A percentile compares a stretch with the other conserved stretches of the same genome.
phyloP scores from a whole-genome alignment of 2,329 filamentous ascomycete genomes.

The Grosmannia serpens region DNA sequence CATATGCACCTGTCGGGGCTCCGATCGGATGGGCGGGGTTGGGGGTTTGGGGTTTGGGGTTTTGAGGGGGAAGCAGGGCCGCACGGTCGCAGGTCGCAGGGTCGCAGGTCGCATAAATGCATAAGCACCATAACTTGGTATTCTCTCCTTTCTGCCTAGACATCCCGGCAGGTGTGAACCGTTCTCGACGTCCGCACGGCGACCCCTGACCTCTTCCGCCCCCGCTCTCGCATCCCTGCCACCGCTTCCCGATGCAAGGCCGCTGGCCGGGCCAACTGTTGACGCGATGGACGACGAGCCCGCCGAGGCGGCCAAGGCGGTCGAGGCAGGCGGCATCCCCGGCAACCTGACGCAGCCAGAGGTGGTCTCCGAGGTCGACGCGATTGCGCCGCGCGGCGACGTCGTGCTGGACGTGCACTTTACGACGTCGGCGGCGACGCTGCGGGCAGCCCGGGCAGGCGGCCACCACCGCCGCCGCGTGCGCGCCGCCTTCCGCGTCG shows the following conservation, averaged over 20 bases:
- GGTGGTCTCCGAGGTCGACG: too few species aligned
- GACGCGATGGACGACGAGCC: constrained; percentile 15
- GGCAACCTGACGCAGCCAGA: too few species aligned
- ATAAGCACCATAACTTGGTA: too few species aligned
- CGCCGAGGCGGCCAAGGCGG: constrained; percentile 6
- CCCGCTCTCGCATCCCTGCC: not conserved
- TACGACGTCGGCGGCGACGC: constrained; percentile 41
- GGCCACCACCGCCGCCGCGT: constrained; percentile 6
- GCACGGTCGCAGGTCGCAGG: too few species aligned
- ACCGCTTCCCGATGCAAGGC: not conserved
- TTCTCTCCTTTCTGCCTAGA: too few species aligned
- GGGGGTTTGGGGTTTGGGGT: too few species aligned
- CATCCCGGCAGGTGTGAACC: too few species aligned
- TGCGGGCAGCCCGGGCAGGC: constrained; percentile 29
- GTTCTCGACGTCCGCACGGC: too few species aligned
- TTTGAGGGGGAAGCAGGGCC: too few species aligned
- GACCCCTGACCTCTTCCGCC: not conserved
- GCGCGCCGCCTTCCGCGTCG: constrained; percentile 47
- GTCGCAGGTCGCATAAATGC: too few species aligned
- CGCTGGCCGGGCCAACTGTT: not conserved
- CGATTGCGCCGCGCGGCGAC: constrained; percentile 48
- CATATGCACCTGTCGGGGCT: not conserved
- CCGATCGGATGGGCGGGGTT: not conserved
- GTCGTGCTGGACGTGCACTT: constrained; percentile 56
- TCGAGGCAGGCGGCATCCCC: too few species aligned